These are phyloP conservation scores for Microcyclospora pomicola DNA, from an alignment of 2,329 filamentous ascomycete genomes.

Conservation along the genomic window DNA sequence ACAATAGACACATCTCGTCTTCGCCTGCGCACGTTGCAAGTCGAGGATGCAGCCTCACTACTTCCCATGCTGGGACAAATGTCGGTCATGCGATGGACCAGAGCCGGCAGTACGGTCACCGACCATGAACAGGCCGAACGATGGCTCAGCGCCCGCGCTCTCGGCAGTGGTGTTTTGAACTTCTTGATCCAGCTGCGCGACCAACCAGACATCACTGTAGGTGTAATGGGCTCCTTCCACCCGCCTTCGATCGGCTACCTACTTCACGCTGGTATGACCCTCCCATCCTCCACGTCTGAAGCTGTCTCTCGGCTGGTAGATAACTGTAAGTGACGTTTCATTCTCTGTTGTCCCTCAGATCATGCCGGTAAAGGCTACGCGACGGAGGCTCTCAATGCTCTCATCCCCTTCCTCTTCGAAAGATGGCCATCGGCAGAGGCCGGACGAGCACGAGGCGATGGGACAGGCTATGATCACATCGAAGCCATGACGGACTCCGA, in stretches of 20 bases:
- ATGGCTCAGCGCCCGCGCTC: conserved; percentile 27
- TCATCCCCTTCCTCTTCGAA: conserved; percentile 28
- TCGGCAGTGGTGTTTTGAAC: conserved; percentile 37
- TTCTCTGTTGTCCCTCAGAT: conserved; percentile 3
- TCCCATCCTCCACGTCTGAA: not conserved
- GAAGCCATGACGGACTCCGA: conserved; percentile 34
- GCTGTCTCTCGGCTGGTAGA: no score
- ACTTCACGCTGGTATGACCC: conserved; percentile 23
- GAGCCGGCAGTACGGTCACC: conserved; percentile 1
- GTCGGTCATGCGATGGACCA: conserved; percentile 50
- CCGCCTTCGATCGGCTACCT: conserved; percentile 31
- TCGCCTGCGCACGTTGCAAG: conserved; percentile 37
- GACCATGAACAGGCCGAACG: conserved; percentile 11
- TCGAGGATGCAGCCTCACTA: conserved; percentile 38
- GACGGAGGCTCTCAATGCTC: conserved; percentile 30
- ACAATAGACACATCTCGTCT: conserved; percentile 37
- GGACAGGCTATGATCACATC: conserved; percentile 22
- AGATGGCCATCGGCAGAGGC: conserved; percentile 18
- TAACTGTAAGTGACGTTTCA: no score
- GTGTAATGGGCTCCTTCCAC: conserved; percentile 29
- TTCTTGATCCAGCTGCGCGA: conserved; percentile 42
- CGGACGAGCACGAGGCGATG: conserved; percentile 1
- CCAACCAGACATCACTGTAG: conserved; percentile 35
- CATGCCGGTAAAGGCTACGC: conserved; percentile 27
- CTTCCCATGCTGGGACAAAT: conserved; percentile 42